Base-by-base conservation (phyloP, 1,139 yeast species). In the Hansenula sp. region DNA sequence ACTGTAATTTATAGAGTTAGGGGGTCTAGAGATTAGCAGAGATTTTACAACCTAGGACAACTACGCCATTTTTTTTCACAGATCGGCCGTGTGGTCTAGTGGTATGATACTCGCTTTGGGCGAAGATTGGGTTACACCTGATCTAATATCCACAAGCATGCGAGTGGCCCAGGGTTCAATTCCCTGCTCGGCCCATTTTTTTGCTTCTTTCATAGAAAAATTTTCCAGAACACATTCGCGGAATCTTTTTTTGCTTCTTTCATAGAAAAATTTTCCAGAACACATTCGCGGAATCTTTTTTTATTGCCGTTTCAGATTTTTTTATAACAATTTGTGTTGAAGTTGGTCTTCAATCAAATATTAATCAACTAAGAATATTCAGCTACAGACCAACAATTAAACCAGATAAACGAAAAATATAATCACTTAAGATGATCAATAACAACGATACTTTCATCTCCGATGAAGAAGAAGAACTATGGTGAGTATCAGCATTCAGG, bases 401-500 rank as follows among this genome's bases (percentile, higher is more conserved):
- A 28, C 16, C 11, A 18, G 22, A 29, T 18, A 24, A 7, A 22
- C n/a, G n/a, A 13, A 17, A 26, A 21, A 40, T 12, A 19, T 8
- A 20, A 17, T 10, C 28, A 29, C n/a, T 28, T 36, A 34, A 35
- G 14, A 62, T 63, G 66, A 57, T 62, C 18, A 55, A 56, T 46
- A 59, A 57, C 38, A 54, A 62, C 53, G 79, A 74, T 52, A 61
- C 74, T 14, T 82, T 82, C 55, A 75, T 82, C 47, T 79, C 88
- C 41, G 92, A 84, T 51, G 92, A 84, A 46, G 94, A 83, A 55
- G 94, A 83, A 54, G 95, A 85, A 52, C 72, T 73, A 52, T 84
- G 85, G 77, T 73, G 68, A 49, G 77, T 69, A 39, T 6, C 24
- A 11, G 9, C 21, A 18, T 28, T 6, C n/a, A n/a, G n/a, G n/a